Percentiles rank a stretch among this genome's conserved stretches.
phyloP scores from a whole-genome alignment of 441 rosid genomes.

The Arabidopsis hybrid region DNA sequence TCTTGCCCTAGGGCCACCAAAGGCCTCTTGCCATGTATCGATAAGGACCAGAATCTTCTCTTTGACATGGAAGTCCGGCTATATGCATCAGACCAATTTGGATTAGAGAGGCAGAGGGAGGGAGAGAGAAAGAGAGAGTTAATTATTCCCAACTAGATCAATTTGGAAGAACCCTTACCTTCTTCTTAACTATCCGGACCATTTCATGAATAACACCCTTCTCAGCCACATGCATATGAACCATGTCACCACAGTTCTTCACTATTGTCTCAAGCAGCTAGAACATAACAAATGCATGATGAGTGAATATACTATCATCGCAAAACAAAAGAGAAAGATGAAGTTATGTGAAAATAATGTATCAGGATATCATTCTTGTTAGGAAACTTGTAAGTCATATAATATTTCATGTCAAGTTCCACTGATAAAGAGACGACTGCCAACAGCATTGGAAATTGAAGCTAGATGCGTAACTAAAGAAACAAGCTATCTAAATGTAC shows the following conservation, averaged over 20 bases:
- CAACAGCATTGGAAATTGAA: constrained; percentile 16
- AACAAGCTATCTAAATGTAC: constrained; percentile 28
- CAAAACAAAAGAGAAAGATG: constrained; percentile 24
- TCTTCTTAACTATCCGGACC: constrained; percentile 91
- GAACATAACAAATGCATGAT: constrained; percentile 38
- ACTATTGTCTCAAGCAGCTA: constrained; percentile 95
- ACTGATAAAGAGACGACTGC: constrained; percentile 5
- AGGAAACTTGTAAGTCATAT: constrained; percentile 13
- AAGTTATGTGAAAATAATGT: constrained; percentile 8
- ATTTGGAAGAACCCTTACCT: constrained; percentile 59
- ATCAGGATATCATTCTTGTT: not conserved
- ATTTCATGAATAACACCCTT: constrained; percentile 92
- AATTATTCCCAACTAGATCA: constrained; percentile 30
- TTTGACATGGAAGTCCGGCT: constrained; percentile 93
- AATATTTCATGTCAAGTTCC: constrained; percentile 16
- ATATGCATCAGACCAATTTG: constrained; percentile 41
- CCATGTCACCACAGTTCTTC: constrained; percentile 98
- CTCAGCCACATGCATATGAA: constrained; percentile 98
- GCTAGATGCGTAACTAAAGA: constrained; percentile 13
- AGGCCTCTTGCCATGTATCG: constrained; percentile 99
- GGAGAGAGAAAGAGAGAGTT: not conserved
- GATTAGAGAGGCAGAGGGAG: constrained; percentile 27
- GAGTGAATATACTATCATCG: constrained; percentile 21
- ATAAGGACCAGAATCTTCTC: constrained; percentile 89
- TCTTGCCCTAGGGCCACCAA: constrained; percentile 95